Evolutionary conservation across 805 yeast genomes (phyloP).

Genomic region (Candida piceae): DNA sequence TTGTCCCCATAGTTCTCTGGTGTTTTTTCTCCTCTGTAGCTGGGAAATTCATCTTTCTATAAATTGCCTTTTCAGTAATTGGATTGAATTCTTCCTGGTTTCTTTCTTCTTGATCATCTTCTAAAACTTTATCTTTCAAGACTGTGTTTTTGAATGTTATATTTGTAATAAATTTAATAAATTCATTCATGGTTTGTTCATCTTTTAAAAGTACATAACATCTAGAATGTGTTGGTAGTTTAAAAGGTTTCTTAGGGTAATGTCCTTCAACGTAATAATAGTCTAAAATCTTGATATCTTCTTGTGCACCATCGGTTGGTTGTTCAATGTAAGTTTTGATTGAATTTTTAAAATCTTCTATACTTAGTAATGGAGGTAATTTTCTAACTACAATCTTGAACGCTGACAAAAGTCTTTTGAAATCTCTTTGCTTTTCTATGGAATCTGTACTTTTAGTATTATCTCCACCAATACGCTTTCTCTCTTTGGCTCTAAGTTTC

Average conservation of each 20-base stretch:
- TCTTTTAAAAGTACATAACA: slow-evolving; percentile 35
- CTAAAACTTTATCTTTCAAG: too few relatives aligned
- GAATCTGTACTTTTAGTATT: neutral
- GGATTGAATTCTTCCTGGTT: slow-evolving; percentile 29
- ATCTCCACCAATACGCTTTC: too few relatives aligned
- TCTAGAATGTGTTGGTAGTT: slow-evolving; percentile 36
- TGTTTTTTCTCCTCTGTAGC: neutral
- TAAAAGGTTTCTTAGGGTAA: slow-evolving; percentile 34
- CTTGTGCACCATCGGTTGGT: neutral
- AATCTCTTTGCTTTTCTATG: slow-evolving; percentile 5
- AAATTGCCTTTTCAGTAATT: slow-evolving; percentile 31
- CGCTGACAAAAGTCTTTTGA: too few relatives aligned
- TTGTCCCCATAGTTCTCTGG: slow-evolving; percentile 10
- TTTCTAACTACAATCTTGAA: slow-evolving; percentile 35
- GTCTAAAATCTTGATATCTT: slow-evolving; percentile 6
- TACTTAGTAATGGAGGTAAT: slow-evolving; percentile 37
- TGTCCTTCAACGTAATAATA: slow-evolving; percentile 39
- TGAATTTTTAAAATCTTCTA: slow-evolving; percentile 26
- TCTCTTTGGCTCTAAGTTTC: neutral
- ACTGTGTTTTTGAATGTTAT: slow-evolving; percentile 25
- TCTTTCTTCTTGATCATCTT: slow-evolving; percentile 8
- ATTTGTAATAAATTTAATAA: slow-evolving; percentile 22
- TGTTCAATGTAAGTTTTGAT: slow-evolving; percentile 11
- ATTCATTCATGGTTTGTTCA: slow-evolving; percentile 22
- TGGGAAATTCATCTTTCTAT: slow-evolving; percentile 24